Evolutionary conservation across 2,329 filamentous ascomycete genomes (phyloP).

Genomic region (Berkeleyomyces rouxiae): DNA sequence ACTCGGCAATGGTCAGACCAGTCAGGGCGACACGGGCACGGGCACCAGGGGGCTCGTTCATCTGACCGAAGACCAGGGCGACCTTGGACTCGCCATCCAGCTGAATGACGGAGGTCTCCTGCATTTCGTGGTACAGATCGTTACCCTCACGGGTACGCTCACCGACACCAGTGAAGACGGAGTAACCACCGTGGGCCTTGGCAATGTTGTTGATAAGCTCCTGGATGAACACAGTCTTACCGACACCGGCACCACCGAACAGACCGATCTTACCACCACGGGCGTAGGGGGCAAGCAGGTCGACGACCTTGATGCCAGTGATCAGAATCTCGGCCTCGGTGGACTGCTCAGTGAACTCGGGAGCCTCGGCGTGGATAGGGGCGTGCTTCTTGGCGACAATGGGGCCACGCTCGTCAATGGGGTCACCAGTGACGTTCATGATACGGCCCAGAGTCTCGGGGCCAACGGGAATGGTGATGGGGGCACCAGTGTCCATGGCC

Average conservation of each 20-base stretch:
- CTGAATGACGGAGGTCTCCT: conserved; percentile 98
- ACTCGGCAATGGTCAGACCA: conserved; percentile 64
- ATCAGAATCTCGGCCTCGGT: conserved; percentile 91
- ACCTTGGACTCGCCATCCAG: conserved; percentile 99
- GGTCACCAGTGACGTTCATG: conserved; percentile 99
- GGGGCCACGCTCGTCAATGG: conserved; percentile 97
- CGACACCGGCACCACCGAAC: conserved; percentile 99
- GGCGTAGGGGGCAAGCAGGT: conserved; percentile 94
- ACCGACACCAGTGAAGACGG: conserved; percentile 99
- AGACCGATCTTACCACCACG: conserved; percentile 99
- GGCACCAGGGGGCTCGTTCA: conserved; percentile 99
- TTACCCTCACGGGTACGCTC: conserved; percentile 99
- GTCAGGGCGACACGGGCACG: conserved; percentile 99
- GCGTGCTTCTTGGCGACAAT: conserved; percentile 80
- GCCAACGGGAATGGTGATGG: conserved; percentile 94
- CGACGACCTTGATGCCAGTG: conserved; percentile 99
- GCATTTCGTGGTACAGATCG: conserved; percentile 99
- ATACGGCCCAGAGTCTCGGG: conserved; percentile 90
- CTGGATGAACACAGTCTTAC: conserved; percentile 99
- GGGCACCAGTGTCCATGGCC: conserved; percentile 75
- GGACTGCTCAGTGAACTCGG: conserved; percentile 86
- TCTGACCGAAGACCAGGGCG: conserved; percentile 98
- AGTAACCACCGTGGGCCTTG: conserved; percentile 99
- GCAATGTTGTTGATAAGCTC: conserved; percentile 99
- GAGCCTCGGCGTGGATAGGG: conserved; percentile 90